Evolutionary conservation across 495 filamentous ascomycete species (phyloP).

Genomic region (Niebla homalea): DNA sequence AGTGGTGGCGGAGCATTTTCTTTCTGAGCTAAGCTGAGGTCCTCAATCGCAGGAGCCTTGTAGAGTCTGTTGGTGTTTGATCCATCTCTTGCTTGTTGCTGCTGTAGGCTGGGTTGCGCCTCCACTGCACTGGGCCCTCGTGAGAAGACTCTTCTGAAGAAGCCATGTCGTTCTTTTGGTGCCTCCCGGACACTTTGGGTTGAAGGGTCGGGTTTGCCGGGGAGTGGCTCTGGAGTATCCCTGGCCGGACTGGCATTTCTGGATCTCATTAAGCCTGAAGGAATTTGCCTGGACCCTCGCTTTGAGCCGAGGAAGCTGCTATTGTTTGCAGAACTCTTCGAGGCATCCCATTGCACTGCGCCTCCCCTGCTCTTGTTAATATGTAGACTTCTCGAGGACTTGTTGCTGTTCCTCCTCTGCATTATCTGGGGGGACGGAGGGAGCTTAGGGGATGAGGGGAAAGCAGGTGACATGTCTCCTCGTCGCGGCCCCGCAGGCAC

Average conservation of each 20-base stretch:
- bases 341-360: conserved; percentile 1
- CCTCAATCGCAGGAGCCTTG: conserved; percentile 7
- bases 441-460: no score
- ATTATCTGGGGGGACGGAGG: conserved; percentile 13
- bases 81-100: neutral
- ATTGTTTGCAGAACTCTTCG: neutral
- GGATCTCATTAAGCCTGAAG: conserved; percentile 7
- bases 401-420: conserved; percentile 48
- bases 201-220: neutral
- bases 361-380: neutral
- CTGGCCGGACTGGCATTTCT: conserved; percentile 6
- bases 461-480: conserved; percentile 6
- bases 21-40: conserved; percentile 27
- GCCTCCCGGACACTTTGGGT: conserved; percentile 4
- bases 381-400: conserved; percentile 42
- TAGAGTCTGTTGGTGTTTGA: conserved; percentile 5
- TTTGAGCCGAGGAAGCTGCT: conserved; percentile 1
- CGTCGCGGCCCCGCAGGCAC: conserved; percentile 66
- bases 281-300: conserved; percentile 3
- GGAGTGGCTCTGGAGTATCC: conserved; percentile 3
- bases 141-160: conserved; percentile 85
- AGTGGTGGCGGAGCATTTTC: conserved; percentile 42
- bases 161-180: conserved; percentile 63
- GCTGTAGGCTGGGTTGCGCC: neutral
- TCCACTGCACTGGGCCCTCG: conserved; percentile 8